These are phyloP conservation scores for Chaetomium olivaceum DNA, from an alignment of 2,329 filamentous ascomycete species.

Conservation along the genomic window DNA sequence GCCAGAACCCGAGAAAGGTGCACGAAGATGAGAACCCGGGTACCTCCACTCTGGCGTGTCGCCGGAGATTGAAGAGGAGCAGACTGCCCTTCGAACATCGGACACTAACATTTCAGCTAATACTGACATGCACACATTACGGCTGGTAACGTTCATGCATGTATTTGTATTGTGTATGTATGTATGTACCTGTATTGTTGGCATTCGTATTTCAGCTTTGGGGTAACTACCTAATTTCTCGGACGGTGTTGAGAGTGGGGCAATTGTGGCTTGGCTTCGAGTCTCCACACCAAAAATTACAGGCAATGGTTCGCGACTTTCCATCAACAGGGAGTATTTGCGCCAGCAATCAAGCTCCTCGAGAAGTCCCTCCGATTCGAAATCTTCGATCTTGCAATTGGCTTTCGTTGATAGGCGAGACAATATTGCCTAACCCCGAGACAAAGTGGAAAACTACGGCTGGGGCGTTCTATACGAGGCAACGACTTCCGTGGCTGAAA, in stretches of 20 bases:
- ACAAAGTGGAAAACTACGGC: not conserved
- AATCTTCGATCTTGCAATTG: not conserved
- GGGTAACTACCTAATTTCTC: not conserved
- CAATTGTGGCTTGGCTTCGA: conserved; percentile 3
- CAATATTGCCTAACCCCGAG: not conserved
- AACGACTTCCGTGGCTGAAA: not conserved
- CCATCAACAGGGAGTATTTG: no score
- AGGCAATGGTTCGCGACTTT: not conserved
- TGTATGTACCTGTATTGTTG: not conserved
- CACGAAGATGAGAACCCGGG: not conserved
- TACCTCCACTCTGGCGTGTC: not conserved
- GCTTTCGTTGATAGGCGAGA: not conserved
- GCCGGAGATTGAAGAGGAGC: conserved; percentile 26
- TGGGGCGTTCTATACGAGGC: not conserved
- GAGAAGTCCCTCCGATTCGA: not conserved
- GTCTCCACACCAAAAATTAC: conserved; percentile 3
- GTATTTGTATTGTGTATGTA: not conserved
- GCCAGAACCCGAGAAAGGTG: conserved; percentile 27
- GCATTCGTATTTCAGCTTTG: not conserved
- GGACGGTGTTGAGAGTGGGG: not conserved
- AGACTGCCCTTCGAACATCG: conserved; percentile 9
- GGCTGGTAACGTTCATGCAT: not conserved
- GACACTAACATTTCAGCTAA: conserved; percentile 27
- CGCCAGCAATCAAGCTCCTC: not conserved
- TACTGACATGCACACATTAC: not conserved